Evolutionary conservation across 129 eudicot genomes (phyloP).

Genomic region (Rutidosis leptorrhynchoides): DNA sequence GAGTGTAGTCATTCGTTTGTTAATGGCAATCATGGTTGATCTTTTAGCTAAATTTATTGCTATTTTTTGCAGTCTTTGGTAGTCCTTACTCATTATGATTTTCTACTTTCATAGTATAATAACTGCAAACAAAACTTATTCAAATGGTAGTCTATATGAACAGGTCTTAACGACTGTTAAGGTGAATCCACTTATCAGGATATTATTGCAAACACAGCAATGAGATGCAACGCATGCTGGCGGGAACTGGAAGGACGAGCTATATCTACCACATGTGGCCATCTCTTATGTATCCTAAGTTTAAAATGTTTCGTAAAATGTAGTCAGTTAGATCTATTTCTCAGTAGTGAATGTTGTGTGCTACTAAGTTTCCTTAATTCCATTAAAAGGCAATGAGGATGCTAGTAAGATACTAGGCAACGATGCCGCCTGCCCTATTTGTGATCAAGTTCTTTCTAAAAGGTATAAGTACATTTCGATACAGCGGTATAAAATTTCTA

Average conservation of each 20-base stretch:
- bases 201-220: conserved; percentile 38
- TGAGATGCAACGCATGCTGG: conserved; percentile 99
- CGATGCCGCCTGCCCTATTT: conserved; percentile 91
- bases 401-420: conserved; percentile 78
- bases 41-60: conserved; percentile 4
- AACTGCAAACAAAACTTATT: conserved; percentile 2
- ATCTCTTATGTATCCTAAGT: conserved; percentile 82
- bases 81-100: background rate
- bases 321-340: conserved; percentile 21
- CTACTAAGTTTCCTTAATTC: conserved; percentile 43
- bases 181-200: conserved; percentile 17
- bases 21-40: conserved; percentile 15
- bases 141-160: conserved; percentile 11
- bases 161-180: conserved; percentile 9
- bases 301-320: conserved; percentile 16
- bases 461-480: conserved; percentile 43
- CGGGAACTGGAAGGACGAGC: conserved; percentile 90
- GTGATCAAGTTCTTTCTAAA: conserved; percentile 93
- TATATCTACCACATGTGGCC: conserved; percentile 81
- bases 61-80: background rate
- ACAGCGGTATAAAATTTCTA: background rate
- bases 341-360: conserved; percentile 8
- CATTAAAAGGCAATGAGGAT: conserved; percentile 70
- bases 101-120: background rate
- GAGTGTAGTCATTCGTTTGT: background rate